Evolutionary conservation across 768 basidiomycete genomes (phyloP).

Genomic region (Lentinula sp.): DNA sequence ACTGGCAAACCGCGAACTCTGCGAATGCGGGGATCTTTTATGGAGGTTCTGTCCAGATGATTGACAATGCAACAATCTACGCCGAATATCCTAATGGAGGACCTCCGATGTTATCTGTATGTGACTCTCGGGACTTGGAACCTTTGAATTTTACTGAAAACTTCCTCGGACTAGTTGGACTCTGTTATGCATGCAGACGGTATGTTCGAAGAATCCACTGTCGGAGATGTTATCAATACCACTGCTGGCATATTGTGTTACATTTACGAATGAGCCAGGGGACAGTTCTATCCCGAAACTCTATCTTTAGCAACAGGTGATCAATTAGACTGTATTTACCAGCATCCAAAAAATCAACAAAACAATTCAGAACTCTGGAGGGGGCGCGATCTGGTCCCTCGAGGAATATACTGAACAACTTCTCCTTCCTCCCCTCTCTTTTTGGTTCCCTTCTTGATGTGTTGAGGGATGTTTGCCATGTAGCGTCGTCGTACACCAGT

Average conservation of each 20-base stretch:
- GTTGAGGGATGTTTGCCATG: not conserved
- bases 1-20: slow-evolving; percentile 23
- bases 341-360: not conserved
- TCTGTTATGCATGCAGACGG: slow-evolving; percentile 21
- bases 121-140: not conserved
- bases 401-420: not conserved
- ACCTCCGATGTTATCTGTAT: slow-evolving; percentile 17
- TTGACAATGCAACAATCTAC: slow-evolving; percentile 15
- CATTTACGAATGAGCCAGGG: slow-evolving; percentile 21
- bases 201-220: slow-evolving; percentile 15
- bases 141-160: not conserved
- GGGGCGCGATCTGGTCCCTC: not conserved
- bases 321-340: not conserved
- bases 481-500: not conserved
- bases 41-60: slow-evolving; percentile 23
- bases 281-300: not conserved
- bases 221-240: slow-evolving; percentile 24
- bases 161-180: slow-evolving; percentile 13
- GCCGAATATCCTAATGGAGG: slow-evolving; percentile 18
- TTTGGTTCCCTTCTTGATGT: not conserved
- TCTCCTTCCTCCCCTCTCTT: not conserved
- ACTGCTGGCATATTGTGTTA: slow-evolving; percentile 27
- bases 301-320: no score
- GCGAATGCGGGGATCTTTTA: slow-evolving; percentile 19
- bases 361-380: not conserved